Percentiles rank a stretch among this genome's conserved stretches.
phyloP scores from a whole-genome alignment of 1,139 yeast genomes.

The Debaryomyces sp. region DNA sequence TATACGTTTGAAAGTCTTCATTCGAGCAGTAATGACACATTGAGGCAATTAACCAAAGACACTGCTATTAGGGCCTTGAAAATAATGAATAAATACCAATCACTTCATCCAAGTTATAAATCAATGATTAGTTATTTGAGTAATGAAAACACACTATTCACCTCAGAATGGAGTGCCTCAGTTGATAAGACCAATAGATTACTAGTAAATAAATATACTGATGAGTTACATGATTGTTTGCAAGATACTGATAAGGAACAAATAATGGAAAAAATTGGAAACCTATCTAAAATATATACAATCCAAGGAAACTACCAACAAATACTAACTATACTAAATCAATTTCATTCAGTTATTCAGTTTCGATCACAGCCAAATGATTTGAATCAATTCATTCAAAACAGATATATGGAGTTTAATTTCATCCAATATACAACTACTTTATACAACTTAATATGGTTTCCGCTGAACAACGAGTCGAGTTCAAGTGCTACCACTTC shows the following conservation, averaged over 20 bases:
- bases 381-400: conserved; percentile 20
- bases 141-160: conserved; percentile 1
- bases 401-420: conserved; percentile 29
- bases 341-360: conserved; percentile 22
- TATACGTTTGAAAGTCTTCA: conserved; percentile 8
- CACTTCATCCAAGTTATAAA: conserved; percentile 19
- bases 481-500: not conserved
- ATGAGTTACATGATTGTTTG: conserved; percentile 6
- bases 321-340: conserved; percentile 22
- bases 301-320: conserved; percentile 24
- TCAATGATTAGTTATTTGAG: conserved; percentile 14
- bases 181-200: conserved; percentile 6
- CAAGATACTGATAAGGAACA: conserved; percentile 6
- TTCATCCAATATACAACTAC: conserved; percentile 26
- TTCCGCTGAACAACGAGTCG: conserved; percentile 14
- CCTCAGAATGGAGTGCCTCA: conserved; percentile 11
- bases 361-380: conserved; percentile 29
- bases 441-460: conserved; percentile 25
- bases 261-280: conserved; percentile 13
- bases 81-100: conserved; percentile 24
- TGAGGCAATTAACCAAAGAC: not conserved
- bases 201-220: not conserved
- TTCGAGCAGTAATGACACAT: not conserved
- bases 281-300: conserved; percentile 13
- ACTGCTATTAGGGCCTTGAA: conserved; percentile 13